Base-by-base conservation (phyloP, 163 green algal genomes). In the Scenedesmus sp. region DNA sequence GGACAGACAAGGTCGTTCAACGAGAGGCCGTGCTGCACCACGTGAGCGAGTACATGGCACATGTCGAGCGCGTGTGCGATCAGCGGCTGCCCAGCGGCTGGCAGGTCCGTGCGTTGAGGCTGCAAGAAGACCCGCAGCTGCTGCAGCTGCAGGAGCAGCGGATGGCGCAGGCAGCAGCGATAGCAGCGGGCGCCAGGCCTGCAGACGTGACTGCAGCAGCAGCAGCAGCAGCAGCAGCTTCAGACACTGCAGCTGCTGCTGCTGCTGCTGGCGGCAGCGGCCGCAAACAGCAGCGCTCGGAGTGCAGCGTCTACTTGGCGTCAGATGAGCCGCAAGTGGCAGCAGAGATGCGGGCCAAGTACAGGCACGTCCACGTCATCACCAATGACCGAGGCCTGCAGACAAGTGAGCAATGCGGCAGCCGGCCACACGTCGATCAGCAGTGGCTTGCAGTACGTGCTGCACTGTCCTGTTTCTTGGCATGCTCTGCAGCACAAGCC, bases 321-420 rank as follows among this genome's bases (percentile, higher is more conserved):
- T 81, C 76, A 18, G 86, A 91, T n/a, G 86, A 91, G 16, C 35
- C 33, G 18, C 5, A 26, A 1, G 86, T 91, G 24, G 76, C 61
- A 22, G 12, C 6, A 20, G 76, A 91, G 53, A 33, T 86, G 1
- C 37, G 40, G 9, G 3, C 33, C 0, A 76, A 86, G 76, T 91
- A 91, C 86, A 86, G 51, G 35, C 86, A 91, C 53, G 81, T 91
- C 20, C 73, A 86, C 40, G 13, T 91, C 51, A 86, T 91, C 35
- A 81, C 35, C 2, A 85, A 92, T n/a, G 80, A 83, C 20, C 1
- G 49, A 15, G 88, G 81, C 7, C 24, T 87, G 3, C 15, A 68
- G 0, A 68, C 81, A 49, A 78, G 88, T 88, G 40, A 42, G 44
- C 30, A n/a, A n/a, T 70, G 22, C 56, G n/a, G n/a, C n/a, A n/a